Conservation (phyloP, 1,284 basidiomycete species). For the Pseudozyma sp. region DNA sequence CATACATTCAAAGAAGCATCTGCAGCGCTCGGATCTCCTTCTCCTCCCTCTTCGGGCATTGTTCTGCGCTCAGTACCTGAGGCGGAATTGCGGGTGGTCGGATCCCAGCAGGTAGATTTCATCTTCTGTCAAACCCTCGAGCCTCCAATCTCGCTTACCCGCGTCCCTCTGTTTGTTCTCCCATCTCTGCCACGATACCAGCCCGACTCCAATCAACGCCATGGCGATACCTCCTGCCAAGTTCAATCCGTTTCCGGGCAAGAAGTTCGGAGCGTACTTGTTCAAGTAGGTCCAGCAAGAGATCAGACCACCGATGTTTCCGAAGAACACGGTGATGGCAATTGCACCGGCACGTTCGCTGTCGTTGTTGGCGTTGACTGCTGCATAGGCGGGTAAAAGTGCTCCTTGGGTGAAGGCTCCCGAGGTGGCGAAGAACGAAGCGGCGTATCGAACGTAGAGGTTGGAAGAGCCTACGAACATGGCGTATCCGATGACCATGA, state of each 20-base stretch:
- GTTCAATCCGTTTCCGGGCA: conserved; percentile 53
- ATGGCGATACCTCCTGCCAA: conserved; percentile 28
- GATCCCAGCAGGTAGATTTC: conserved; percentile 43
- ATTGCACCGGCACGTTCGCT: conserved; percentile 60
- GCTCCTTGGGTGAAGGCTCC: conserved; percentile 66
- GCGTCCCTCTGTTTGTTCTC: conserved; percentile 39
- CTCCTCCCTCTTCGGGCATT: no score
- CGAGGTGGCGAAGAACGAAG: conserved; percentile 60
- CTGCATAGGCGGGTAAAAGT: conserved; percentile 49
- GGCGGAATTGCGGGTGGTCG: conserved; percentile 45
- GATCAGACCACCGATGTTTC: conserved; percentile 65
- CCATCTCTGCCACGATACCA: conserved; percentile 41
- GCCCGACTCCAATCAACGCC: conserved; percentile 12
- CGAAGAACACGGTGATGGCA: conserved; percentile 59
- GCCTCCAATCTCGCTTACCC: conserved; percentile 23
- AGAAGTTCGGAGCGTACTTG: conserved; percentile 42
- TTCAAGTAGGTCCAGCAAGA: conserved; percentile 62
- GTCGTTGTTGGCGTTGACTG: conserved; percentile 65
- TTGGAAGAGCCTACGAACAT: conserved; percentile 59
- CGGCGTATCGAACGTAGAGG: conserved; percentile 59
- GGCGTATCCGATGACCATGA: conserved; percentile 67
- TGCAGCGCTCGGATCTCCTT: no score
- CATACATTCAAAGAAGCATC: no score
- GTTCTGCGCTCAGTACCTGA: conserved; percentile 18
- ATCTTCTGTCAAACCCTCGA: conserved; percentile 26